Percentiles rank a stretch among this genome's conserved stretches.
Evolutionary conservation across 2,329 filamentous ascomycete genomes (phyloP).

Genomic region (Arthrobotrys megalospora): DNA sequence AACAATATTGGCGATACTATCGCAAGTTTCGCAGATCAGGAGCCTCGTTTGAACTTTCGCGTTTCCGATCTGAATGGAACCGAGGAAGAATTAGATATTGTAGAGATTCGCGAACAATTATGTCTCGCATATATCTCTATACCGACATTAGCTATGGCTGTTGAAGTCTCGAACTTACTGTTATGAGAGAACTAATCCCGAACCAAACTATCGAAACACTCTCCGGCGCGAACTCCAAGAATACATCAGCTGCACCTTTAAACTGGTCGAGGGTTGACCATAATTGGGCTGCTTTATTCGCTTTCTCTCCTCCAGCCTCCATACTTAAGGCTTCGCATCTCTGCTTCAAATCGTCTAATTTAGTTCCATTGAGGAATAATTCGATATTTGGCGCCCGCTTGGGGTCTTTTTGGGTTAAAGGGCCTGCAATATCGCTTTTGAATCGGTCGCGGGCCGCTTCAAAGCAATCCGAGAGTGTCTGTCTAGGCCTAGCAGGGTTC

Average conservation of each 20-base stretch:
- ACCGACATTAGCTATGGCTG: neutral
- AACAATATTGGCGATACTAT: constrained; percentile 37
- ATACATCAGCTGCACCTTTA: constrained; percentile 20
- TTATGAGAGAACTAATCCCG: constrained; percentile 28
- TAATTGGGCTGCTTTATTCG: constrained; percentile 7
- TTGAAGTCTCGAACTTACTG: constrained; percentile 26
- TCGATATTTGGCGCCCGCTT: neutral
- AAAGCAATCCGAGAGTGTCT: neutral
- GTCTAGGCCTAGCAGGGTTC: neutral
- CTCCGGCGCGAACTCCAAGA: constrained; percentile 26
- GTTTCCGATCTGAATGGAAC: neutral
- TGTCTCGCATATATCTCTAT: too few relatives aligned
- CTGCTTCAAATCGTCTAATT: neutral
- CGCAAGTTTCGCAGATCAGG: constrained; percentile 36
- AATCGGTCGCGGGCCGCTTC: neutral
- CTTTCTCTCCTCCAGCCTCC: neutral
- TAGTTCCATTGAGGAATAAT: neutral
- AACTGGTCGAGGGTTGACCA: constrained; percentile 21
- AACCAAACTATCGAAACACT: constrained; percentile 37
- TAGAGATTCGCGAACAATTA: too few relatives aligned
- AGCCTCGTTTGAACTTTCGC: constrained; percentile 10
- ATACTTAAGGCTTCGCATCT: neutral
- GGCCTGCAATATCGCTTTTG: neutral
- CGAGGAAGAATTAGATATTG: neutral
- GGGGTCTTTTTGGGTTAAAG: neutral